phyloP scores from a whole-genome alignment of 2,329 filamentous ascomycete species.

The Sporothrix sp. region DNA sequence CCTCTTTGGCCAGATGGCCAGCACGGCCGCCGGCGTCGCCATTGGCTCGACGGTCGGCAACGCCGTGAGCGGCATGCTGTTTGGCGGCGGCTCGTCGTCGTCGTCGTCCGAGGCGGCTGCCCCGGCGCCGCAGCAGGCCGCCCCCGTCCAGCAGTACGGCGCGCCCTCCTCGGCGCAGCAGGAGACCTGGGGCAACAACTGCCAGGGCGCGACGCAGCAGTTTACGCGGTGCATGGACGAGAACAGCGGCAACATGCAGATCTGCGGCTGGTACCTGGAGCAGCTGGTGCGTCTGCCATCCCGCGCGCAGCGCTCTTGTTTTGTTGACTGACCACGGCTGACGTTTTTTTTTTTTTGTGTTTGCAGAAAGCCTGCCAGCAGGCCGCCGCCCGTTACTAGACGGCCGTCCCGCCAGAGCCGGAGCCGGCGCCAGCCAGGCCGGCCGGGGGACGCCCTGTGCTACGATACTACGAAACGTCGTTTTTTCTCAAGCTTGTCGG shows the following conservation, averaged over 20 bases:
- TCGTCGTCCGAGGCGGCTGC: conserved; percentile 42
- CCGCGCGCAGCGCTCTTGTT: too few species aligned
- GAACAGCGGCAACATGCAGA: conserved; percentile 84
- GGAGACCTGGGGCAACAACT: conserved; percentile 54
- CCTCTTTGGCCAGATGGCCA: conserved; percentile 93
- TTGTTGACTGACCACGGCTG: too few species aligned
- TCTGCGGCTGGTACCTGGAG: conserved; percentile 97
- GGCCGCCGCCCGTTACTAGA: conserved; percentile 62
- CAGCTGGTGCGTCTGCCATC: conserved; percentile 49
- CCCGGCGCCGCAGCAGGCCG: conserved; percentile 36
- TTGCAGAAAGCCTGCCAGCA: conserved; percentile 68
- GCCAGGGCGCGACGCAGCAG: conserved; percentile 66
- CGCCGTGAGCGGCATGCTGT: conserved; percentile 82
- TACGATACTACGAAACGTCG: neutral
- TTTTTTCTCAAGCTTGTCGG: too few species aligned
- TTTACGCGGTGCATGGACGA: conserved; percentile 98
- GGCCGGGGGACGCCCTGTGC: neutral
- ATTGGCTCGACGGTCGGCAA: conserved; percentile 93
- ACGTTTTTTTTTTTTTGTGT: neutral
- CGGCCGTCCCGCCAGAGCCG: neutral
- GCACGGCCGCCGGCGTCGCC: conserved; percentile 93
- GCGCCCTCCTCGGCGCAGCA: conserved; percentile 29
- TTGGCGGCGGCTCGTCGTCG: conserved; percentile 49
- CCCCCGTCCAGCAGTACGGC: conserved; percentile 35
- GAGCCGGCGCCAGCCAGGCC: neutral